Evolutionary conservation across 306 rosid genomes (phyloP).

Genomic region (Fragaria ananassa): DNA sequence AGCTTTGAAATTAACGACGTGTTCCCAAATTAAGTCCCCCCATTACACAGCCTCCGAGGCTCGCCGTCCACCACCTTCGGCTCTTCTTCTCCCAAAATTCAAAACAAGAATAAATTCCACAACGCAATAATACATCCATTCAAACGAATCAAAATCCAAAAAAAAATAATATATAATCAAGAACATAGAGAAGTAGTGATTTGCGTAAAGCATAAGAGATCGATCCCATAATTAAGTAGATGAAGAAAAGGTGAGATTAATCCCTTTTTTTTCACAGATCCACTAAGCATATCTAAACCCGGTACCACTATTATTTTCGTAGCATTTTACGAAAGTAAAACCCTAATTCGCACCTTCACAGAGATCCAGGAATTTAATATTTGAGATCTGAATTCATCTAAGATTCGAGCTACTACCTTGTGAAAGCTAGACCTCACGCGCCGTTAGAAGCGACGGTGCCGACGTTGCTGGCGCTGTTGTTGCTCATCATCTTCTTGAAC

Average conservation of each 20-base stretch:
- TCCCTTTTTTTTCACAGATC: not conserved
- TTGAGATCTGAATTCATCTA: conserved; percentile 3
- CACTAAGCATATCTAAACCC: not conserved
- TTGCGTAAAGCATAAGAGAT: not conserved
- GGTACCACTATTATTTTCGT: not conserved
- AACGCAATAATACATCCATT: not conserved
- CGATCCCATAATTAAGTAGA: not conserved
- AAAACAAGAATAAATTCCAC: not conserved
- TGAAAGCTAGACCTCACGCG: not conserved
- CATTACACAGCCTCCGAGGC: not conserved
- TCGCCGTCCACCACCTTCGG: not conserved
- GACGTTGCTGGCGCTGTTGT: not conserved
- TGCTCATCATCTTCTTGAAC: conserved; percentile 77
- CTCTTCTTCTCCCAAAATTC: not conserved
- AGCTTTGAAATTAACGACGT: not conserved
- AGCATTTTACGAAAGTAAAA: not conserved
- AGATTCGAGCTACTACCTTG: not conserved
- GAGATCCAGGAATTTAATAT: not conserved
- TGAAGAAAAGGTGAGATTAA: not conserved
- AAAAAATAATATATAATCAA: not conserved
- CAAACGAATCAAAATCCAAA: not conserved
- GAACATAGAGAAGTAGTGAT: not conserved
- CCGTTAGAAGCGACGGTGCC: not conserved
- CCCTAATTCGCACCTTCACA: not conserved
- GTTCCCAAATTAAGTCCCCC: not conserved